Percentiles rank a stretch among this genome's conserved stretches.
These are phyloP conservation scores for Gyrodon lividus DNA, from an alignment of 768 basidiomycete species.

Conservation along the genomic window DNA sequence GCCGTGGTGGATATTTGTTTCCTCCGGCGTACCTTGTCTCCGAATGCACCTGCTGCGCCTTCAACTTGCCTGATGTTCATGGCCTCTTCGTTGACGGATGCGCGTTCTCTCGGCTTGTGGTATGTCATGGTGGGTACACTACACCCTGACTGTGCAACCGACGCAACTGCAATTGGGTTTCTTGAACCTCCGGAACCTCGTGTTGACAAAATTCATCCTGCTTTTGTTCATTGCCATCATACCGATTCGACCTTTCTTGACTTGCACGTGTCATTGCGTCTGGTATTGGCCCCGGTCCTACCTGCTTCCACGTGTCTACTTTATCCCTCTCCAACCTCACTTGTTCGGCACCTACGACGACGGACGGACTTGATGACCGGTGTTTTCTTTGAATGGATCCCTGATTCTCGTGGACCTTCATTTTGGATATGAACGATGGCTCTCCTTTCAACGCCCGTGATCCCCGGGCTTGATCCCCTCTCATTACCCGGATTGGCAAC, in stretches of 20 bases:
- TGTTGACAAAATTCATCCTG: conserved; percentile 11
- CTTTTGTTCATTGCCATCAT: conserved; percentile 7
- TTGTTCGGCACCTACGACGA: conserved; percentile 17
- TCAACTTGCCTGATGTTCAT: conserved; percentile 13
- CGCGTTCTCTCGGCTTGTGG: not conserved
- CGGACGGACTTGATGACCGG: conserved; percentile 1
- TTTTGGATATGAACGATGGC: conserved; percentile 4
- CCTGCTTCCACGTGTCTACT: not conserved
- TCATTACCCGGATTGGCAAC: conserved; percentile 13
- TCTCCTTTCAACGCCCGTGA: conserved; percentile 3
- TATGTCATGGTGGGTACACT: not conserved
- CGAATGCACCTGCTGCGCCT: conserved; percentile 15
- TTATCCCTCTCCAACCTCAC: not conserved
- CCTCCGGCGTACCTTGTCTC: conserved; percentile 17
- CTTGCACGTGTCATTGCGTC: not conserved
- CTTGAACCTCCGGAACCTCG: conserved; percentile 28
- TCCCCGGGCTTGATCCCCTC: conserved; percentile 2
- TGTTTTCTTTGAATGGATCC: conserved; percentile 4
- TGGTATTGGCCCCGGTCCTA: not conserved
- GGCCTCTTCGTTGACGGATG: not conserved
- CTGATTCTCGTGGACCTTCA: not conserved
- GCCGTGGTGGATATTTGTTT: not conserved
- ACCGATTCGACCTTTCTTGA: not conserved
- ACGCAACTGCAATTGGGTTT: conserved; percentile 24
- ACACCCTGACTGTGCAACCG: conserved; percentile 11